Percentiles rank a stretch among this genome's conserved stretches.
These are phyloP conservation scores for Fusarium graminum DNA, from an alignment of 2,329 filamentous ascomycete genomes.

Conservation along the genomic window DNA sequence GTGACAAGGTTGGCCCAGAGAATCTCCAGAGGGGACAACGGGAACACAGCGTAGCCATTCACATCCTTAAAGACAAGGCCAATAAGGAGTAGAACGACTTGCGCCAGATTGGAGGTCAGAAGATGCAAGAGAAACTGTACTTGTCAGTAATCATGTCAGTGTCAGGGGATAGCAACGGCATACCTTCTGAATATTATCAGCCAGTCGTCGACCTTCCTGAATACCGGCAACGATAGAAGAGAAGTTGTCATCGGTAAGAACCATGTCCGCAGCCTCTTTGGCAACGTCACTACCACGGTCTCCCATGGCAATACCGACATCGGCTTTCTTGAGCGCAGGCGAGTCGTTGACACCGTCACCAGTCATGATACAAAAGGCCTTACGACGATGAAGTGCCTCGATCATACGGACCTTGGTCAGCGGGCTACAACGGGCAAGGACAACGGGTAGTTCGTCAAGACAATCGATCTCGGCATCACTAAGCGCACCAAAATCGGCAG, in stretches of 20 bases:
- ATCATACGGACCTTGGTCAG: slow-evolving; percentile 82
- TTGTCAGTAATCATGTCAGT: slow-evolving; percentile 29
- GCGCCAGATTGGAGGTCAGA: slow-evolving; percentile 77
- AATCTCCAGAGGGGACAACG: slow-evolving; percentile 78
- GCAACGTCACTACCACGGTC: slow-evolving; percentile 78
- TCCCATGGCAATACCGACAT: slow-evolving; percentile 83
- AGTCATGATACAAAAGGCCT: slow-evolving; percentile 79
- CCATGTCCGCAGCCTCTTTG: slow-evolving; percentile 88
- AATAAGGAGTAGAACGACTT: slow-evolving; percentile 76
- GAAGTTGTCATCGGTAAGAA: slow-evolving; percentile 90
- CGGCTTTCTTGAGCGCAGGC: slow-evolving; percentile 77
- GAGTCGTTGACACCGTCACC: slow-evolving; percentile 83
- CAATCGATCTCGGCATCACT: slow-evolving; percentile 72
- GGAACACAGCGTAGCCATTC: slow-evolving; percentile 72
- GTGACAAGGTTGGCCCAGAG: slow-evolving; percentile 83
- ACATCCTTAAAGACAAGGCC: slow-evolving; percentile 77
- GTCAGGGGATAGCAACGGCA: not conserved
- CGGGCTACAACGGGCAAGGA: slow-evolving; percentile 77
- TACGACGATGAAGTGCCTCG: slow-evolving; percentile 76
- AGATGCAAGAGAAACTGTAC: slow-evolving; percentile 72
- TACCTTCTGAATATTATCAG: slow-evolving; percentile 82
- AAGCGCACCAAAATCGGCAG: slow-evolving; percentile 72
- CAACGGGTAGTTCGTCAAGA: slow-evolving; percentile 71
- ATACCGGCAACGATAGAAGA: slow-evolving; percentile 82
- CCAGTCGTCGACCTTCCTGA: slow-evolving; percentile 76